Conservation (phyloP, 257 asterid species). For the Plantago ovata region DNA sequence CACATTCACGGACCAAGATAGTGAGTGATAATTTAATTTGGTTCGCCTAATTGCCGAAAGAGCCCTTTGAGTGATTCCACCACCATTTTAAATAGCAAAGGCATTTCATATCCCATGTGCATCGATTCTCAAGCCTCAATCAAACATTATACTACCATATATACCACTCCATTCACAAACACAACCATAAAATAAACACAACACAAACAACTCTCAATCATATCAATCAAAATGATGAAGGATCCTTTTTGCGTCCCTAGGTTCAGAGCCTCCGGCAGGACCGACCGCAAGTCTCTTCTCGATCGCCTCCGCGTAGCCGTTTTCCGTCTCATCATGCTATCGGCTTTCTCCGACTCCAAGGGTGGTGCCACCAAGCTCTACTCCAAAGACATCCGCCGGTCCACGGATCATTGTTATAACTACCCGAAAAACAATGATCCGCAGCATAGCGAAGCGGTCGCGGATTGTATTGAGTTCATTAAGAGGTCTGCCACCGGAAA, state of each 20-base stretch:
- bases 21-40: too few species aligned
- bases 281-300: constrained; percentile 10
- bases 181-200: too few species aligned
- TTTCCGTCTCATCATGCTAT: constrained; percentile 10
- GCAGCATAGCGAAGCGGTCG: constrained; percentile 7
- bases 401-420: too few species aligned
- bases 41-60: too few species aligned
- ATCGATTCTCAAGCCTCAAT: too few species aligned
- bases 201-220: too few species aligned
- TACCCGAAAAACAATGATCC: not conserved
- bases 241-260: not conserved
- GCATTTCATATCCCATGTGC: too few species aligned
- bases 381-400: not conserved
- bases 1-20: too few species aligned
- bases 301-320: constrained; percentile 12
- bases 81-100: too few species aligned
- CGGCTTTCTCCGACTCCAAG: constrained; percentile 15
- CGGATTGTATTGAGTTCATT: constrained; percentile 15
- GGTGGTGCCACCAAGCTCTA: not conserved
- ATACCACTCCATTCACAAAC: too few species aligned
- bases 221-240: not conserved
- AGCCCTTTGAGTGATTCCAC: too few species aligned
- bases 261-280: not conserved
- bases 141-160: too few species aligned
- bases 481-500: constrained; percentile 4